phyloP scores from a whole-genome alignment of 148 eudicot species.

The Vaccinium darrowii region DNA sequence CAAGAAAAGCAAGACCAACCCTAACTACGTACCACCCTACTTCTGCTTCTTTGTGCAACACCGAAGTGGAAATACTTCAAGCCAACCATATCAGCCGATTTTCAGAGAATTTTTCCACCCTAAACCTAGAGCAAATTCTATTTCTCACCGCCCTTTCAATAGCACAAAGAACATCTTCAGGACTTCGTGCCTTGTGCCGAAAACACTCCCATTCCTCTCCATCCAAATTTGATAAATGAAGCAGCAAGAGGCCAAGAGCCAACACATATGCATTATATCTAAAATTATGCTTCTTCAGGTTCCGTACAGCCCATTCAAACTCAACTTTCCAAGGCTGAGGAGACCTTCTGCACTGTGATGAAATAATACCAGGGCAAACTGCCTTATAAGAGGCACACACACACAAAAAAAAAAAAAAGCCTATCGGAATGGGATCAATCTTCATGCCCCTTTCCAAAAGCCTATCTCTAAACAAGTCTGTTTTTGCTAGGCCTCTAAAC shows the following conservation, averaged over 20 bases:
- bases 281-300: neutral
- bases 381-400: neutral
- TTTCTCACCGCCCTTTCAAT: neutral
- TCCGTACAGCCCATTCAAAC: neutral
- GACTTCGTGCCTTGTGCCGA: neutral
- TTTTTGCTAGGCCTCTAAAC: too few species aligned
- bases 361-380: neutral
- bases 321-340: neutral
- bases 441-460: neutral
- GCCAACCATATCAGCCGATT: neutral
- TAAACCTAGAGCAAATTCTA: neutral
- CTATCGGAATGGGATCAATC: neutral
- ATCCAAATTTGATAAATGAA: neutral
- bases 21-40: too few species aligned
- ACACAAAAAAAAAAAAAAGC: too few species aligned
- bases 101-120: neutral
- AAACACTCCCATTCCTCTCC: neutral
- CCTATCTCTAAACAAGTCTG: neutral
- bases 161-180: neutral
- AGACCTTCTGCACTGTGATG: neutral
- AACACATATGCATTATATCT: neutral
- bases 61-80: neutral
- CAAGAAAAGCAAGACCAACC: neutral
- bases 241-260: neutral
- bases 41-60: too few species aligned